Percentiles rank a stretch among this genome's conserved stretches.
Conservation (phyloP, 805 yeast species). For the Cyberlindnera nakhonratchasimensis region DNA sequence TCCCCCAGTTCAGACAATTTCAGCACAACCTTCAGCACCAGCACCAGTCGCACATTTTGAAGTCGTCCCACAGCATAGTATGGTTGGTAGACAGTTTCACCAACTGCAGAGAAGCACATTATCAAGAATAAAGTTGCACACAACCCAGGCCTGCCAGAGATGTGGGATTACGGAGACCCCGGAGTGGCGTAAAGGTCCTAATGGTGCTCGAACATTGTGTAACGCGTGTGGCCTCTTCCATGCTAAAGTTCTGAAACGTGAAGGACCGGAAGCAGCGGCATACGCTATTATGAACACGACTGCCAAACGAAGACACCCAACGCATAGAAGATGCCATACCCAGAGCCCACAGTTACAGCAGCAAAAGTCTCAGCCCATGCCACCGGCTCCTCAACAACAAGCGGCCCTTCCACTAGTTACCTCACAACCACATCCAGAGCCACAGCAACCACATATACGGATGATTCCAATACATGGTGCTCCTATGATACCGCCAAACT, state of each 20-base stretch:
- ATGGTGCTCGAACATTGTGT: conserved; percentile 71
- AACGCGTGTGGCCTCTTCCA: conserved; percentile 81
- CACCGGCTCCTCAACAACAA: no score
- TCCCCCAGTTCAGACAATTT: neutral
- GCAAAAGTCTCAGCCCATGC: neutral
- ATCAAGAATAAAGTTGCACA: conserved; percentile 3
- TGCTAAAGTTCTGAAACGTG: conserved; percentile 57
- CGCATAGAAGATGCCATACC: neutral
- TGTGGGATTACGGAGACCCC: conserved; percentile 64
- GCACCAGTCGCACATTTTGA: neutral
- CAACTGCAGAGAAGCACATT: neutral
- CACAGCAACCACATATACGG: neutral
- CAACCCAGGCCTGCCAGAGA: conserved; percentile 35
- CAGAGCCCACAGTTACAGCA: neutral
- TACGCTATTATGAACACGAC: conserved; percentile 18
- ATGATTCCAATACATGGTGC: neutral
- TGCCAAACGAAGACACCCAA: neutral
- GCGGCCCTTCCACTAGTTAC: no score
- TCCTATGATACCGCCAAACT: neutral
- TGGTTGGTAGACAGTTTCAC: neutral
- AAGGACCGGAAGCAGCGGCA: conserved; percentile 30
- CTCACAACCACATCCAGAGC: no score
- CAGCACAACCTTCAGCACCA: no score
- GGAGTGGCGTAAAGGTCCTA: conserved; percentile 83
- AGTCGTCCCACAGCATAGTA: neutral